These are phyloP conservation scores for Colletotrichum lupini DNA, from an alignment of 2,329 filamentous ascomycete genomes.

Conservation along the genomic window DNA sequence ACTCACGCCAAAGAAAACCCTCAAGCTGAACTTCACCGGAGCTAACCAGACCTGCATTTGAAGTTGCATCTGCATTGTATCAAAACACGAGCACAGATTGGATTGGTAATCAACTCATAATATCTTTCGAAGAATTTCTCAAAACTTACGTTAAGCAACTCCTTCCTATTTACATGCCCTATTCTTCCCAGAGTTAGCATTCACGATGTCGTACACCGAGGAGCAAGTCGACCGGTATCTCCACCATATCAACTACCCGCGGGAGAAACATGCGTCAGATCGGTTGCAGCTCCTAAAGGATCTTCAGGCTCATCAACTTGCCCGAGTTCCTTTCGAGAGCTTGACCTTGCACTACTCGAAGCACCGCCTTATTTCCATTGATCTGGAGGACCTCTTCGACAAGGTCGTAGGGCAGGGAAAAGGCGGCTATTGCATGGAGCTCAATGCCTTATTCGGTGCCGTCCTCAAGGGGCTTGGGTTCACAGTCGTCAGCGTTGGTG, in stretches of 20 bases:
- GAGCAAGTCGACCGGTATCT: conserved; percentile 46
- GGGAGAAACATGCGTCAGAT: conserved; percentile 36
- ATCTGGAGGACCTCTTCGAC: conserved; percentile 53
- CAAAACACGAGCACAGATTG: not conserved
- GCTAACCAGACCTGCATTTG: not conserved
- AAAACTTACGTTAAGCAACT: no score
- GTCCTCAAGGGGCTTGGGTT: conserved; percentile 62
- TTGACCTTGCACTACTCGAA: conserved; percentile 62
- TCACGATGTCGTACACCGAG: conserved; percentile 37
- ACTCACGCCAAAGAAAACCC: not conserved
- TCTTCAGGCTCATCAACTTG: conserved; percentile 55
- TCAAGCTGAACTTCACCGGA: not conserved
- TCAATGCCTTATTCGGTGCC: conserved; percentile 56
- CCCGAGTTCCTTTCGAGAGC: conserved; percentile 65
- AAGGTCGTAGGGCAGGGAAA: conserved; percentile 57
- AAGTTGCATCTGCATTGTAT: not conserved
- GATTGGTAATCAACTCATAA: not conserved
- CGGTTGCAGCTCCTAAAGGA: conserved; percentile 44
- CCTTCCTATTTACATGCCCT: not conserved
- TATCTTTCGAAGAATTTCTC: not conserved
- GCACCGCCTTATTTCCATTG: conserved; percentile 48
- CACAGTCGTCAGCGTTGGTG: conserved; percentile 61
- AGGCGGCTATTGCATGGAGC: conserved; percentile 67
- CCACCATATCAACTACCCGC: conserved; percentile 42
- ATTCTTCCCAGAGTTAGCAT: not conserved